Evolutionary conservation across 768 basidiomycete genomes (phyloP).

Genomic region (Tulasnella sp.): DNA sequence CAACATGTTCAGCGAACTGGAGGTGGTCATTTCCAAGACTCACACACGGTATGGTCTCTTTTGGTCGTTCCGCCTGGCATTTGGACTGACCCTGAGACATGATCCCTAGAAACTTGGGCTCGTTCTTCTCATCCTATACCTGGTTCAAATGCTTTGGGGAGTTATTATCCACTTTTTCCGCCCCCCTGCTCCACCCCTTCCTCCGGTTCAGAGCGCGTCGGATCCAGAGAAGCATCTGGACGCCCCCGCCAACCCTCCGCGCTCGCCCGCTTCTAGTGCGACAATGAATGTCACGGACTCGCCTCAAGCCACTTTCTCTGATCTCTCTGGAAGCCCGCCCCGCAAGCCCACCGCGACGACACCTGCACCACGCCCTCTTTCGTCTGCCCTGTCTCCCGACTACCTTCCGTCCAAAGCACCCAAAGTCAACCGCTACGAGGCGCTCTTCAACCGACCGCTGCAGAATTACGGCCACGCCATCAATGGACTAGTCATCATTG

Average conservation of each 20-base stretch:
- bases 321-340: no score
- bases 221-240: background rate
- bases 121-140: conserved; percentile 42
- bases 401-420: no score
- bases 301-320: no score
- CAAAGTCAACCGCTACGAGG: no score
- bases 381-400: no score
- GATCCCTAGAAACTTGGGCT: conserved; percentile 38
- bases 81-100: no score
- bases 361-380: no score
- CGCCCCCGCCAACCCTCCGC: background rate
- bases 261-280: background rate
- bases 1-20: conserved; percentile 22
- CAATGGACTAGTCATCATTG: conserved; percentile 43
- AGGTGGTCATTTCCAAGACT: conserved; percentile 25
- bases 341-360: no score
- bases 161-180: conserved; percentile 43
- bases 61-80: background rate
- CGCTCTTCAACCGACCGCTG: conserved; percentile 38
- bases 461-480: conserved; percentile 34
- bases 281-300: background rate
- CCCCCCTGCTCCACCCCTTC: conserved; percentile 18
- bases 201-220: background rate
- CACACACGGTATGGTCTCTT: conserved; percentile 27
- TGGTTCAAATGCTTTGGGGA: conserved; percentile 39